A percentile compares a stretch with the other conserved stretches of the same genome.
These are phyloP conservation scores for Metschnikowia anglica DNA, from an alignment of 805 yeast species.

Conservation along the genomic window DNA sequence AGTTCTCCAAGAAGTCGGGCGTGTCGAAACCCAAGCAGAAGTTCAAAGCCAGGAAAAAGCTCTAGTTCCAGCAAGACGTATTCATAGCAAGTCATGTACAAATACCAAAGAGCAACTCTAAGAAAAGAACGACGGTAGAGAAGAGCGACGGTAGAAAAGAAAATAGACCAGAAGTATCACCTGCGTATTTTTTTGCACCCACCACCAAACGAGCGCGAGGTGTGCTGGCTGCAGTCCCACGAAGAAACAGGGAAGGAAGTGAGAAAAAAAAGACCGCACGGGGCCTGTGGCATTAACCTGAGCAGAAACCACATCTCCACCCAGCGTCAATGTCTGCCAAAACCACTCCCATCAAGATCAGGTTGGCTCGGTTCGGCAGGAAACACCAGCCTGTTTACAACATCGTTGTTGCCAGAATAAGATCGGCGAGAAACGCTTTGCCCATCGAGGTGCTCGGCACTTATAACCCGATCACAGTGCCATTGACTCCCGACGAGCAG, in stretches of 20 bases:
- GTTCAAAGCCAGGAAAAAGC: slow-evolving; percentile 60
- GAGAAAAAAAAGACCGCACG: not conserved
- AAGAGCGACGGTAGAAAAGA: not conserved
- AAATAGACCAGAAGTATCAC: not conserved
- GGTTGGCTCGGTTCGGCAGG: slow-evolving; percentile 92
- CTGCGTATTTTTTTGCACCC: slow-evolving; percentile 5
- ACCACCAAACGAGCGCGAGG: not conserved
- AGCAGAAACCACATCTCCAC: not conserved
- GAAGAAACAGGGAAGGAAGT: not conserved
- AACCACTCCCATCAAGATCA: slow-evolving; percentile 62
- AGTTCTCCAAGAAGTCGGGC: slow-evolving; percentile 24
- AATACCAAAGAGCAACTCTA: not conserved
- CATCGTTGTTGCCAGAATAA: slow-evolving; percentile 79
- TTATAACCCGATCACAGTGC: slow-evolving; percentile 78
- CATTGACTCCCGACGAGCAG: slow-evolving; percentile 60
- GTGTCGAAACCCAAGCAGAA: slow-evolving; percentile 45
- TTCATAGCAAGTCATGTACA: slow-evolving; percentile 1
- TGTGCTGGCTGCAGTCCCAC: not conserved
- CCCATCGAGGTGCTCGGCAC: slow-evolving; percentile 97
- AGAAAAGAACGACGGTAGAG: not conserved
- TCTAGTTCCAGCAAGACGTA: slow-evolving; percentile 28
- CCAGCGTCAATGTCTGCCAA: slow-evolving; percentile 15
- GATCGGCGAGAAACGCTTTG: slow-evolving; percentile 76
- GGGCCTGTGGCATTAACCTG: no score
- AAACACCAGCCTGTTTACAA: slow-evolving; percentile 84